These are phyloP conservation scores for Calonectria montana DNA, from an alignment of 2,329 filamentous ascomycete genomes.

Conservation along the genomic window DNA sequence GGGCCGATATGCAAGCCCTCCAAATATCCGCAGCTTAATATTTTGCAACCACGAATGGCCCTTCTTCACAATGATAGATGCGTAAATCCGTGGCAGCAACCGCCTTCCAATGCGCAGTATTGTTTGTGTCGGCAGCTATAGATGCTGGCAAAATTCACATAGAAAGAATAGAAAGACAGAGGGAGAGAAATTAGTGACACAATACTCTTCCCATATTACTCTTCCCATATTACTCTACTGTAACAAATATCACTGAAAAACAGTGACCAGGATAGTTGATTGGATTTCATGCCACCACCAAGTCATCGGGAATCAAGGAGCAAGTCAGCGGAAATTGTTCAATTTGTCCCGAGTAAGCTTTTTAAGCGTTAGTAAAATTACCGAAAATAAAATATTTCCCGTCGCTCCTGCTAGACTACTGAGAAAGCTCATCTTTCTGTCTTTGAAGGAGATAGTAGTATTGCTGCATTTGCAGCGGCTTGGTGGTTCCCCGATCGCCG, in stretches of 20 bases:
- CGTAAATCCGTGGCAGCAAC: too few species aligned
- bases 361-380: neutral
- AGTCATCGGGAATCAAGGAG: neutral
- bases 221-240: too few species aligned
- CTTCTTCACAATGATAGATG: too few species aligned
- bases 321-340: neutral
- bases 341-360: neutral
- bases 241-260: too few species aligned
- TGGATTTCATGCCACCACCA: neutral
- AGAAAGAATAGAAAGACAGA: too few species aligned
- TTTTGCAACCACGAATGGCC: too few species aligned
- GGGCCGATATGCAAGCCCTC: neutral
- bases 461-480: slow-evolving; percentile 41
- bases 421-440: slow-evolving; percentile 43
- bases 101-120: too few species aligned
- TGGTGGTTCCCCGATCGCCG: slow-evolving; percentile 44
- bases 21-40: neutral
- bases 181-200: too few species aligned
- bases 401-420: neutral
- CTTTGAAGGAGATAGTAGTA: slow-evolving; percentile 51
- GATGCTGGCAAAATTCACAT: too few species aligned
- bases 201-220: too few species aligned
- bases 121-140: too few species aligned
- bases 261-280: too few species aligned
- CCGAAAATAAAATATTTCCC: neutral